Percentiles rank a stretch among this genome's conserved stretches.
Conservation (phyloP, 2,329 filamentous ascomycete species). For the Venturia oleaginea region DNA sequence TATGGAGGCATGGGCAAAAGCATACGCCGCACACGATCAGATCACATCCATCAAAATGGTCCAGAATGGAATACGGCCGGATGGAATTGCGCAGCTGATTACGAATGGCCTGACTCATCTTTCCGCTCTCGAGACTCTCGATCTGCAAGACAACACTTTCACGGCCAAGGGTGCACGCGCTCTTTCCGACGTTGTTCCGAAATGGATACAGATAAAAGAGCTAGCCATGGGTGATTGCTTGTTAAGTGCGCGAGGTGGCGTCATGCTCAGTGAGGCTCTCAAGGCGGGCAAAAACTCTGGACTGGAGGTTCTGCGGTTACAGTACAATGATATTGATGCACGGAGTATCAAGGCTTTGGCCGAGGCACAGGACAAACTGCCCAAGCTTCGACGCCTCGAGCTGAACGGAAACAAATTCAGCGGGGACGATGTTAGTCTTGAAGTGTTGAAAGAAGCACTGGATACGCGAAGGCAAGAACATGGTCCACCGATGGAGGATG, state of each 20-base stretch:
- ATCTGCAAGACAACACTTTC: constrained; percentile 97
- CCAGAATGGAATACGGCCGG: constrained; percentile 92
- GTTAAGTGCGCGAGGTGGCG: constrained; percentile 66
- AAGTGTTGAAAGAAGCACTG: constrained; percentile 55
- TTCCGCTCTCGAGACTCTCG: constrained; percentile 59
- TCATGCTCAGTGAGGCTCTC: constrained; percentile 65
- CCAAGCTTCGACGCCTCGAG: constrained; percentile 74
- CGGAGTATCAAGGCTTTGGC: constrained; percentile 64
- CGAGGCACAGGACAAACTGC: constrained; percentile 57
- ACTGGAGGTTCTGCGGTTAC: constrained; percentile 71
- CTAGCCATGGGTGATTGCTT: constrained; percentile 85
- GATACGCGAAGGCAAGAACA: constrained; percentile 63
- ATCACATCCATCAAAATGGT: constrained; percentile 92
- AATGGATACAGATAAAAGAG: constrained; percentile 70
- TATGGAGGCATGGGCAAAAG: constrained; percentile 90
- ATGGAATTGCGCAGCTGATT: constrained; percentile 78
- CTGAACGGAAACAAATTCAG: constrained; percentile 93
- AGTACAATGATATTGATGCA: constrained; percentile 89
- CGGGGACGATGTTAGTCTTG: constrained; percentile 70
- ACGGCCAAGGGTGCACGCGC: constrained; percentile 71
- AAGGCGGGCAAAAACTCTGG: constrained; percentile 66
- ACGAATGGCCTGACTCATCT: constrained; percentile 68
- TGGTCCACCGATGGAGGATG: constrained; percentile 35
- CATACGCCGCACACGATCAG: constrained; percentile 70
- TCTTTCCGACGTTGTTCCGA: constrained; percentile 62